Base-by-base conservation (phyloP, 441 rosid genomes). In the Populus hybrid region DNA sequence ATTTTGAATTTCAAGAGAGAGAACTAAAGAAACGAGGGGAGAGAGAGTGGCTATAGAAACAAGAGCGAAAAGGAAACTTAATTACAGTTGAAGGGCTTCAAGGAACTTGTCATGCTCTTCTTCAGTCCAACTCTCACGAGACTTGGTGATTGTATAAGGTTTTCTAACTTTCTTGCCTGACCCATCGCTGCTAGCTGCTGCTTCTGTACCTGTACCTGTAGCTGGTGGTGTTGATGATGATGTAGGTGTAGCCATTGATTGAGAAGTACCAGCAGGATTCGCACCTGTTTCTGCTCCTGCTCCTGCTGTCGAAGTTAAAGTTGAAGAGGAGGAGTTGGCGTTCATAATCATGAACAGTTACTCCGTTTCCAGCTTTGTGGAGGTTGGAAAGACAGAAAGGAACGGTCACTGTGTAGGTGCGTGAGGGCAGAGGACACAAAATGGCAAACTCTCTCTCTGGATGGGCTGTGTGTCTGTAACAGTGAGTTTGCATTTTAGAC, bases 91-190 rank as follows among this genome's bases (percentile, higher is more conserved):
- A 69, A 95, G 95, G 79, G 98, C 98, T 91, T 95, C 99, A 32
- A 95, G 88, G 79, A 93, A 95, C 86, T 89, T 90, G 81, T 95
- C 99, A 81, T 93, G 99, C 78, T 93, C 99, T 82, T 89, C 94
- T 71, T 95, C 98, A 0, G 97, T 91, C 99, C 99, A 93, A 85
- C 87, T 93, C 90, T 95, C 99, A 42, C 99, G 88, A 73, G 97
- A 93, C 86, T 95, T 95, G 61, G 94, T 92, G 72, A 93, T 92
- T 0, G 94, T 95, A 80, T 95, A 95, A 0, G 97, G 97, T 87
- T 95, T 95, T 77, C 99, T 90, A 63, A 91, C 87, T 86, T 93
- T 95, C 97, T 86, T 88, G 79, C 82, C 78, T 1, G 77, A 78
- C 10, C 42, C 78, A 32, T 76, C 85, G 11, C 67, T 32, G 10